These are phyloP conservation scores for Trametes elegans DNA, from an alignment of 768 basidiomycete genomes.

Conservation along the genomic window DNA sequence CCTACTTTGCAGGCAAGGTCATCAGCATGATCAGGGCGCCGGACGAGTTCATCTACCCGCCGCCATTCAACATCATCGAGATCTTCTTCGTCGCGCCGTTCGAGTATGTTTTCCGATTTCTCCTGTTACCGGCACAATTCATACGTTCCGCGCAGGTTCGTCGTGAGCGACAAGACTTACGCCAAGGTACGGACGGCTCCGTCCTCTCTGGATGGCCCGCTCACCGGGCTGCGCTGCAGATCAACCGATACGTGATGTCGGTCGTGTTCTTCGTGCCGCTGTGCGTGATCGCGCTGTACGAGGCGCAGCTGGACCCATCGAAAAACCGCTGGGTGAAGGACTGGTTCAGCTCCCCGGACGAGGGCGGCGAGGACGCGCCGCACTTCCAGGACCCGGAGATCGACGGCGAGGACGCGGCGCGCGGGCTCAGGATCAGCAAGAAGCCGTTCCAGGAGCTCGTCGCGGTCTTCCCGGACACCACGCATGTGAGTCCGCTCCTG, in stretches of 20 bases:
- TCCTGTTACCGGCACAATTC: neutral
- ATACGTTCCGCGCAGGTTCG: conserved; percentile 34
- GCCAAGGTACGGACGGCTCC: conserved; percentile 41
- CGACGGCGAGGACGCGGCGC: conserved; percentile 49
- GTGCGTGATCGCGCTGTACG: conserved; percentile 68
- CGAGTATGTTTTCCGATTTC: conserved; percentile 55
- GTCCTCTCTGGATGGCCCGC: neutral
- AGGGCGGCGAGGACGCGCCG: conserved; percentile 55
- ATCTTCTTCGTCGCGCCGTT: conserved; percentile 75
- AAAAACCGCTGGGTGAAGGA: conserved; percentile 63
- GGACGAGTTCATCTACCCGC: conserved; percentile 82
- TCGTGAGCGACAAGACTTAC: conserved; percentile 53
- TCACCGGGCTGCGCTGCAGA: conserved; percentile 32
- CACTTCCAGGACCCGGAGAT: conserved; percentile 58
- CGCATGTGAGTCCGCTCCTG: conserved; percentile 49
- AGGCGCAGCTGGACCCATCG: conserved; percentile 50
- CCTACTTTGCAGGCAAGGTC: conserved; percentile 89
- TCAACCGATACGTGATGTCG: conserved; percentile 80
- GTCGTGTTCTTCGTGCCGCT: conserved; percentile 82
- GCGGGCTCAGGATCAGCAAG: conserved; percentile 64
- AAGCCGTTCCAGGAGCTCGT: conserved; percentile 69
- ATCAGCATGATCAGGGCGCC: conserved; percentile 83
- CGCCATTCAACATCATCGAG: conserved; percentile 92
- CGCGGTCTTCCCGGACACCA: conserved; percentile 69
- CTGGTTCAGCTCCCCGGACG: conserved; percentile 63